phyloP scores from a whole-genome alignment of 345 rosid species.

The Citrus mangshanensis region DNA sequence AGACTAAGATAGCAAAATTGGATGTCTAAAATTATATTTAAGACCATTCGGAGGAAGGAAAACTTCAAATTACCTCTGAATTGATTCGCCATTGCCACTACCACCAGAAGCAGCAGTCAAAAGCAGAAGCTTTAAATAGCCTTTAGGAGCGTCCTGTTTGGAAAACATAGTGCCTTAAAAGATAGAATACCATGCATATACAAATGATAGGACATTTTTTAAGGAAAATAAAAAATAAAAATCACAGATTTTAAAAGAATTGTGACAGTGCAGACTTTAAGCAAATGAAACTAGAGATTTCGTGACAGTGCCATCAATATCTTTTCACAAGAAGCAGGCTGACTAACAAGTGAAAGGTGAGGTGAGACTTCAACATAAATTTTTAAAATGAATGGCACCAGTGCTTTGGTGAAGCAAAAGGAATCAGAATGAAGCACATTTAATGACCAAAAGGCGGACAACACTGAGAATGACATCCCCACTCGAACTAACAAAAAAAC shows the following conservation, averaged over 20 bases:
- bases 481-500: neutral
- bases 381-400: neutral
- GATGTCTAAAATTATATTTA: conserved; percentile 8
- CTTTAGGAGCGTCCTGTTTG: conserved; percentile 86
- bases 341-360: conserved; percentile 1
- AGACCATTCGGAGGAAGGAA: conserved; percentile 14
- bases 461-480: neutral
- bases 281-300: neutral
- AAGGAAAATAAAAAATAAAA: neutral
- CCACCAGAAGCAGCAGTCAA: conserved; percentile 96
- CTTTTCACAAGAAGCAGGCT: conserved; percentile 7
- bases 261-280: conserved; percentile 7
- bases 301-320: neutral
- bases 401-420: neutral
- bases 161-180: conserved; percentile 22
- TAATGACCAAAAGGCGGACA: neutral
- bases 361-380: neutral
- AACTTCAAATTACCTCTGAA: conserved; percentile 65
- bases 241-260: neutral
- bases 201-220: neutral
- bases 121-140: conserved; percentile 91
- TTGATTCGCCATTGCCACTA: conserved; percentile 76
- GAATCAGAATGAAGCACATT: conserved; percentile 5
- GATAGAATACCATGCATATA: neutral
- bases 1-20: neutral